Base-by-base conservation (phyloP, 2,329 filamentous ascomycete genomes). In the Dactylellina leptospora region DNA sequence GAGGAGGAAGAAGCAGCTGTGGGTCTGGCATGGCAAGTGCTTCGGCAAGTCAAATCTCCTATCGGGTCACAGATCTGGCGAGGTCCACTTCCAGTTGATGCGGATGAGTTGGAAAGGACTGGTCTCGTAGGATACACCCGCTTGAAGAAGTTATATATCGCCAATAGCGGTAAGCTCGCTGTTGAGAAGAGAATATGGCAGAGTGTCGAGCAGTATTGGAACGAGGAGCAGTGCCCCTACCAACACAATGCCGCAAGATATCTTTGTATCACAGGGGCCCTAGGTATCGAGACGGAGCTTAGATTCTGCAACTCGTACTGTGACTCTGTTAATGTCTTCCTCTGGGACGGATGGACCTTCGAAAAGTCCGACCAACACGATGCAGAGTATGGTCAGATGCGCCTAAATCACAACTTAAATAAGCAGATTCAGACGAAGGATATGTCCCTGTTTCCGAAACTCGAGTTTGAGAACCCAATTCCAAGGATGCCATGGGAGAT, bases 231-330 rank as follows among this genome's bases (percentile, higher is more conserved):
- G 8, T 71, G 66, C 13, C 66, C 66, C 10, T 71, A 63, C 53
- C 48, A 53, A 38, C 58, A 56, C 10, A 63, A 63, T n/a, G 66
- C 55, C 18, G 66, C 66, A 11, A 58, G 66, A 22, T 71, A 62
- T 40, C 58, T 71, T 25, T 62, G 58, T 33, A 20, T 71, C 36
- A 71, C 66, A 1, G 66, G 66, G 18, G 66, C 66, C 20, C 38
- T 71, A 8, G 66, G 66, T 16, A 56, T 71, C 18, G 66, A 71
- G 36, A 71, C 66, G 3, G 66, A 71, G 25, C 22, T 71, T 1
- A 58, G 53, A 42, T 71, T 71, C 51, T 71, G 66, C 44, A 55
- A 63, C 20, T 63, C 58, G 8, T 71, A 71, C 36, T 71, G 66
- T 45, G 66, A 71, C 27, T 71, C 66, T n/a, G 36, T 27, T 33